Conservation (phyloP, 305 asterid species). For the Fraxinus velutina region DNA sequence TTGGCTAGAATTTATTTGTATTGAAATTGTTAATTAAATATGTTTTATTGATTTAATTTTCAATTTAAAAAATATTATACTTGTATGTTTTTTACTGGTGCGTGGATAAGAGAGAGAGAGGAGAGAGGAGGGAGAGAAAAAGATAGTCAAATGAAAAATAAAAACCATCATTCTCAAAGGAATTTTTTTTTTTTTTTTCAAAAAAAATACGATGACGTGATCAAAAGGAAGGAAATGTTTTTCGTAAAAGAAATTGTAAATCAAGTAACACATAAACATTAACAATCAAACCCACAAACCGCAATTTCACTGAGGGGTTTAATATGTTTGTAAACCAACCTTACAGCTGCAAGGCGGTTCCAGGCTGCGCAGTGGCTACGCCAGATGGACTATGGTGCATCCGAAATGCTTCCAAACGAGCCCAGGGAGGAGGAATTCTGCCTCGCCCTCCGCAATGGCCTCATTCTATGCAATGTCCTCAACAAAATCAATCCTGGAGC, state of each 20-base stretch:
- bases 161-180: too few relatives aligned
- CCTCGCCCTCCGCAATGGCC: slow-evolving; percentile 78
- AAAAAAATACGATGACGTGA: too few relatives aligned
- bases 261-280: too few relatives aligned
- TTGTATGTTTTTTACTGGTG: not conserved
- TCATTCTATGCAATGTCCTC: slow-evolving; percentile 89
- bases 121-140: not conserved
- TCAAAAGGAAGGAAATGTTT: too few relatives aligned
- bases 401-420: slow-evolving; percentile 57
- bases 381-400: slow-evolving; percentile 68
- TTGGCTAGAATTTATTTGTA: too few relatives aligned
- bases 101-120: too few relatives aligned
- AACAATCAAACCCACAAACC: too few relatives aligned
- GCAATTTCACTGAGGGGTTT: not conserved
- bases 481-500: slow-evolving; percentile 93
- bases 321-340: not conserved
- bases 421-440: slow-evolving; percentile 79
- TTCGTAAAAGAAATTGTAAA: too few relatives aligned
- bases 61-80: too few relatives aligned
- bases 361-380: slow-evolving; percentile 88
- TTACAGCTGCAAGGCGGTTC: slow-evolving; percentile 66
- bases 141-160: not conserved
- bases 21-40: too few relatives aligned
- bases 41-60: too few relatives aligned
- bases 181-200: not conserved